Percentiles rank a stretch among this genome's conserved stretches.
Conservation (phyloP, 2,329 filamentous ascomycete genomes). For the Fonsecaea pugnacius region DNA sequence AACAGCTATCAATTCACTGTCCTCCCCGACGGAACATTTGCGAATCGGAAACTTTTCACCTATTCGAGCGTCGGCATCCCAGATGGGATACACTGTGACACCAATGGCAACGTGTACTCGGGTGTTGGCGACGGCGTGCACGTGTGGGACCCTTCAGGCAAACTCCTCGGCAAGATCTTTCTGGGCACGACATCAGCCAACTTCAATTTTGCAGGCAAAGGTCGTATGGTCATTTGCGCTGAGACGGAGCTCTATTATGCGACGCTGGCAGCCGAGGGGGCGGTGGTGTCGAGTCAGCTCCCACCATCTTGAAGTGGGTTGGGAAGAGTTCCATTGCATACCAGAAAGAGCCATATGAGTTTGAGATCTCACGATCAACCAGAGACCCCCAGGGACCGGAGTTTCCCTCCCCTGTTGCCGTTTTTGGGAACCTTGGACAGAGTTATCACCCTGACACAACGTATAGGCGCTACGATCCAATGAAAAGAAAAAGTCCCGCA, state of each 20-base stretch:
- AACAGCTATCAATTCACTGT: conserved; percentile 34
- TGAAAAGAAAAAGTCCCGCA: background rate
- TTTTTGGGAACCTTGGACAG: background rate
- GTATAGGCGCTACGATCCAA: background rate
- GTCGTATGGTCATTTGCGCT: conserved; percentile 33
- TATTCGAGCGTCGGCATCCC: conserved; percentile 55
- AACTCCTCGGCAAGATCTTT: conserved; percentile 62
- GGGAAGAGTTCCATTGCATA: background rate
- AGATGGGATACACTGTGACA: conserved; percentile 56
- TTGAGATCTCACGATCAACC: background rate
- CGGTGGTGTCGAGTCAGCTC: conserved; percentile 27
- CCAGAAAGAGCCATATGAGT: background rate
- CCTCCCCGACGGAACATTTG: conserved; percentile 28
- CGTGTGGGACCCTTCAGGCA: conserved; percentile 57
- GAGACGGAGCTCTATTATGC: conserved; percentile 33
- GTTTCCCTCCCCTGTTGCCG: too few species aligned
- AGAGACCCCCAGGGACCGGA: background rate
- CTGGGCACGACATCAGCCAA: conserved; percentile 39
- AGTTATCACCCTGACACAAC: background rate
- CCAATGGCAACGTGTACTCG: conserved; percentile 60
- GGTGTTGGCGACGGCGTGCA: conserved; percentile 61
- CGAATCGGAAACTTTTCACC: conserved; percentile 59
- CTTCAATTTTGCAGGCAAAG: conserved; percentile 37
- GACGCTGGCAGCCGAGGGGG: conserved; percentile 31
- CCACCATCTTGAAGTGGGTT: conserved; percentile 16